Conservation (phyloP, 1,284 basidiomycete species). For the Trametes pubescens region DNA sequence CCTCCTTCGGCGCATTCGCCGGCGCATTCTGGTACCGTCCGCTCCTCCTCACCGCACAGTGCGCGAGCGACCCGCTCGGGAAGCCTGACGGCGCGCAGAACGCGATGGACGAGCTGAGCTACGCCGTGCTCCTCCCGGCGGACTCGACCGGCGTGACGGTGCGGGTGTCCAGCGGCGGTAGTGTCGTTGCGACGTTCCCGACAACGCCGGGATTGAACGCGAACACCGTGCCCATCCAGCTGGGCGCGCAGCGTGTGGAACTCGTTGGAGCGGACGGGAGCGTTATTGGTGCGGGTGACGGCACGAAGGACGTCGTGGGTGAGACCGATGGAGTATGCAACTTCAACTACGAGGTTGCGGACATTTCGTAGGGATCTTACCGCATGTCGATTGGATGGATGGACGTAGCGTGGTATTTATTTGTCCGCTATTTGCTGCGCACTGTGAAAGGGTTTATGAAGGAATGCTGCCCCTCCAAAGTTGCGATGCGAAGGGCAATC, state of each 20-base stretch:
- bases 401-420: not conserved
- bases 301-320: slow-evolving; percentile 8
- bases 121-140: slow-evolving; percentile 24
- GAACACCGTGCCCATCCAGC: slow-evolving; percentile 15
- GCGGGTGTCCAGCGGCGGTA: slow-evolving; percentile 19
- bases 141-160: slow-evolving; percentile 20
- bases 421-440: too few species aligned
- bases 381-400: not conserved
- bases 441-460: too few species aligned
- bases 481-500: not conserved
- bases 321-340: slow-evolving; percentile 8
- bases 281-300: slow-evolving; percentile 4
- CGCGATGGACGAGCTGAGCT: slow-evolving; percentile 25
- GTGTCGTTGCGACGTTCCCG: slow-evolving; percentile 17
- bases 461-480: too few species aligned
- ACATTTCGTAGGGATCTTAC: not conserved
- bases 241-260: slow-evolving; percentile 8
- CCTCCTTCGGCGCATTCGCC: slow-evolving; percentile 23
- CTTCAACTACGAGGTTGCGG: slow-evolving; percentile 9
- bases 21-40: slow-evolving; percentile 28
- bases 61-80: slow-evolving; percentile 21
- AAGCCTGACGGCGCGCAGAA: slow-evolving; percentile 21
- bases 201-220: slow-evolving; percentile 23
- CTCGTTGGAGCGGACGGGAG: slow-evolving; percentile 5
- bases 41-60: slow-evolving; percentile 15